Conservation (phyloP, 2,329 filamentous ascomycete genomes). For the Penicillium nordicum region DNA sequence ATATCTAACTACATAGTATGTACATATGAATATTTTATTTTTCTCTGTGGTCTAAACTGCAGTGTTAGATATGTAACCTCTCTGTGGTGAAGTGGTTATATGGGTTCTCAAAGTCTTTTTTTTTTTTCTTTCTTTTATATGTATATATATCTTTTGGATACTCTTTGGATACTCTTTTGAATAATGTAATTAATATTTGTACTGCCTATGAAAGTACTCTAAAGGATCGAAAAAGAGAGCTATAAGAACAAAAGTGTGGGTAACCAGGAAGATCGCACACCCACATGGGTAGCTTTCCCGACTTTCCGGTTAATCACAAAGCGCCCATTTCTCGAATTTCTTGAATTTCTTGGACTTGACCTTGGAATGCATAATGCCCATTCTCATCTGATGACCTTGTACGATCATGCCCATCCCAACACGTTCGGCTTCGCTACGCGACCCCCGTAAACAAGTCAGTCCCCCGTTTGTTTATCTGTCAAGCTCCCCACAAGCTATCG, state of each 20-base stretch:
- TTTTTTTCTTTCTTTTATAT: not conserved
- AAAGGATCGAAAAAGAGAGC: not conserved
- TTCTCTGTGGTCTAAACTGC: too few relatives aligned
- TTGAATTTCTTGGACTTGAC: too few relatives aligned
- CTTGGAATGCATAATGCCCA: not conserved
- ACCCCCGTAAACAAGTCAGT: constrained; percentile 34
- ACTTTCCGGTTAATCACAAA: not conserved
- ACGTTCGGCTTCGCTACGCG: constrained; percentile 35
- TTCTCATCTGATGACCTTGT: not conserved
- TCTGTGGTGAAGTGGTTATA: too few relatives aligned
- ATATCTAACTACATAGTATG: too few relatives aligned
- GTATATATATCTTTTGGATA: too few relatives aligned
- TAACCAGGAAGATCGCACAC: not conserved
- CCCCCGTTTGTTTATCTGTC: not conserved
- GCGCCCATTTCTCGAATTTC: not conserved
- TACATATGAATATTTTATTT: too few relatives aligned
- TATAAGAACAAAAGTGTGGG: not conserved
- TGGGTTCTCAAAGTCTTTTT: too few relatives aligned
- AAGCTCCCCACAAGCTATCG: constrained; percentile 15
- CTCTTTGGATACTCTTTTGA: too few relatives aligned
- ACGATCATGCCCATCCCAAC: constrained; percentile 39
- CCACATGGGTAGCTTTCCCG: not conserved
- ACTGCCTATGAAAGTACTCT: too few relatives aligned
- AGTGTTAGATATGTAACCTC: too few relatives aligned
- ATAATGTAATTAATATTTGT: too few relatives aligned